Conservation (phyloP, 2,329 filamentous ascomycete species). For the Didymella sp. region DNA sequence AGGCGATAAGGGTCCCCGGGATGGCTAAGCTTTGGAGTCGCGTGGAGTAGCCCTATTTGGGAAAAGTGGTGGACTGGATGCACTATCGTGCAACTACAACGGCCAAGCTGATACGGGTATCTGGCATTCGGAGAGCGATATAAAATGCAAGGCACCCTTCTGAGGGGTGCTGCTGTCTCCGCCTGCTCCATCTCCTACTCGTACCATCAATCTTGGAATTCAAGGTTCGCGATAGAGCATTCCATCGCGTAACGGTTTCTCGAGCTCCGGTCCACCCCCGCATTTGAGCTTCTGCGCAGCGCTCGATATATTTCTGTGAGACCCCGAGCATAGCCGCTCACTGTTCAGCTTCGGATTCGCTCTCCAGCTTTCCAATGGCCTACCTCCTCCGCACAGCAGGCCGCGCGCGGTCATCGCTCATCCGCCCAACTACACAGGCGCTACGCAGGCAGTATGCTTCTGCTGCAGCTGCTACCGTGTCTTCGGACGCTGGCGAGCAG, state of each 20-base stretch:
- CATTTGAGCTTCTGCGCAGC: conserved; percentile 12
- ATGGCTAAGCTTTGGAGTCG: conserved; percentile 16
- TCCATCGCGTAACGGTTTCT: conserved; percentile 8
- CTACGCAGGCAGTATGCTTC: conserved; percentile 43
- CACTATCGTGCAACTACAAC: conserved; percentile 3
- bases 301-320: conserved; percentile 3
- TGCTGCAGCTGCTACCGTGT: conserved; percentile 38
- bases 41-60: conserved; percentile 19
- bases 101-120: not conserved
- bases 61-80: not conserved
- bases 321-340: not conserved
- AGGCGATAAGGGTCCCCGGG: conserved; percentile 13
- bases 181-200: not conserved
- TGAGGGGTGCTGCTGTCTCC: not conserved
- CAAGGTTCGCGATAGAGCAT: not conserved
- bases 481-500: conserved; percentile 50
- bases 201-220: not conserved
- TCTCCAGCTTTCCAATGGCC: conserved; percentile 35
- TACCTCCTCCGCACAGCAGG: conserved; percentile 40
- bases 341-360: not conserved
- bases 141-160: conserved; percentile 4
- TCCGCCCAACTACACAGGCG: conserved; percentile 28
- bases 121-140: not conserved
- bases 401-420: conserved; percentile 18
- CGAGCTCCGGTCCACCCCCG: conserved; percentile 13